phyloP scores from a whole-genome alignment of 2,329 filamentous ascomycete species.

The Colletotrichum sp. region DNA sequence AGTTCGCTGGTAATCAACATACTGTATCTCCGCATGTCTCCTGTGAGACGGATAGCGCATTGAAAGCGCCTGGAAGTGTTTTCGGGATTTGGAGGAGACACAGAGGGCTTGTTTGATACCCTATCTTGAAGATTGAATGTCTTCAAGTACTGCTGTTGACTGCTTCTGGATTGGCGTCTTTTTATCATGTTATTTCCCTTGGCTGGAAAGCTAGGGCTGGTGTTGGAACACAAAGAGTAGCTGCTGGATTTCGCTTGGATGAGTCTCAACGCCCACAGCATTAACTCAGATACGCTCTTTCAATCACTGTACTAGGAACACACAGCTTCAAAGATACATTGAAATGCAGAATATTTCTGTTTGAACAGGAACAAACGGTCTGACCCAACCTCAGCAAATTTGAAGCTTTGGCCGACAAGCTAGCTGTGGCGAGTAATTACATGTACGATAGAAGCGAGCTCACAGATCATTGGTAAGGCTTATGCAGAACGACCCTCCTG shows the following conservation, averaged over 20 bases:
- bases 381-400: background rate
- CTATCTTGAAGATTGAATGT: background rate
- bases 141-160: background rate
- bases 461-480: background rate
- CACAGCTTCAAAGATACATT: background rate
- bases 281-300: rapidly evolving
- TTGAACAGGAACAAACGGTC: no score
- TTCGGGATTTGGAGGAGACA: background rate
- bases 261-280: rapidly evolving
- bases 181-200: background rate
- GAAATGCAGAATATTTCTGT: background rate
- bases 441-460: background rate
- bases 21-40: background rate
- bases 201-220: background rate
- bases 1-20: background rate
- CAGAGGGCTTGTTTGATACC: background rate
- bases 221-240: background rate
- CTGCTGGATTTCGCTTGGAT: background rate
- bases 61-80: background rate
- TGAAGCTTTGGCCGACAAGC: background rate
- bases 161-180: background rate
- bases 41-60: background rate
- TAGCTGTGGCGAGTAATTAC: background rate
- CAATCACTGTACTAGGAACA: rapidly evolving
- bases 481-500: background rate